phyloP scores from a whole-genome alignment of 345 rosid genomes.

The Ailanthus altissimus region DNA sequence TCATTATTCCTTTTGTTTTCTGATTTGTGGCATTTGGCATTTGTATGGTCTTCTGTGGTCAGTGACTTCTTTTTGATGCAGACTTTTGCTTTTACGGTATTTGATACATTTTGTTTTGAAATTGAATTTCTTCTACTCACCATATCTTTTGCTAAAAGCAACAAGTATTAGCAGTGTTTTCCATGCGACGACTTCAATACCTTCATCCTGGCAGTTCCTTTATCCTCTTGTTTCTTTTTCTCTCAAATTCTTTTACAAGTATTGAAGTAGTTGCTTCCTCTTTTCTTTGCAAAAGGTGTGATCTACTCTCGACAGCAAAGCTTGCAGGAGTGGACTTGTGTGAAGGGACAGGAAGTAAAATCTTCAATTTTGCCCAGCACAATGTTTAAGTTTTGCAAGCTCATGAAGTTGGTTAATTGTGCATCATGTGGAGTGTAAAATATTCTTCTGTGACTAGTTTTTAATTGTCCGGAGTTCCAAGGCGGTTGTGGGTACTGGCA shows the following conservation, averaged over 20 bases:
- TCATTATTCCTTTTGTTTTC: not conserved
- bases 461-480: slow-evolving; percentile 15
- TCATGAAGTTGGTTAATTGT: slow-evolving; percentile 31
- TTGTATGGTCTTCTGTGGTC: slow-evolving; percentile 16
- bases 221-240: slow-evolving; percentile 13
- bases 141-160: not conserved
- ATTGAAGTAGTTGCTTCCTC: slow-evolving; percentile 38
- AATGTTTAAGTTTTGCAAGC: slow-evolving; percentile 44
- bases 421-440: slow-evolving; percentile 26
- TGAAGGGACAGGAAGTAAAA: slow-evolving; percentile 42
- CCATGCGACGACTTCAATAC: slow-evolving; percentile 1
- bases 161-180: not conserved
- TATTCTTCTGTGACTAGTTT: slow-evolving; percentile 26
- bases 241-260: slow-evolving; percentile 20
- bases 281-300: slow-evolving; percentile 43
- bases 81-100: not conserved
- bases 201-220: slow-evolving; percentile 1
- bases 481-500: slow-evolving; percentile 19
- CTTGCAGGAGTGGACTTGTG: slow-evolving; percentile 42
- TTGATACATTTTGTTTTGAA: not conserved
- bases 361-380: slow-evolving; percentile 31
- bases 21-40: slow-evolving; percentile 12
- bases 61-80: slow-evolving; percentile 11
- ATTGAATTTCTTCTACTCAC: slow-evolving; percentile 2
- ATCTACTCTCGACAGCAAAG: slow-evolving; percentile 34